Evolutionary conservation across 2,329 filamentous ascomycete species (phyloP), one percentile per base, ranked within the genome.

Genomic region (Hypoxylon sp.): DNA sequence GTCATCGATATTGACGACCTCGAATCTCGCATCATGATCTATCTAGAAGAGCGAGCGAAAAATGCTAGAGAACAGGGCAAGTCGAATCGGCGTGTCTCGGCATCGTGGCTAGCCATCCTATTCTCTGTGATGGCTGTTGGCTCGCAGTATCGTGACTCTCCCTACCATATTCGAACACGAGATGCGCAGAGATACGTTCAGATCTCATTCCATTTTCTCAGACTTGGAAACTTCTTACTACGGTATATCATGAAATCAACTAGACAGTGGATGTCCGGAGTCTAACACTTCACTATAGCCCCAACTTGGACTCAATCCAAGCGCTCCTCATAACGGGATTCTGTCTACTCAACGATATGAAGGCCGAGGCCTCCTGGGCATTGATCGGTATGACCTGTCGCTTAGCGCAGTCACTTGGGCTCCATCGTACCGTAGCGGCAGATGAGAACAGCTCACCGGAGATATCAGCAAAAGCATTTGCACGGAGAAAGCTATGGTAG

Each of bases 291-390:
- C 24, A 37, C 43, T 24, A 5, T 56, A 86, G 85, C 30, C 87
- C 87, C 1, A 89, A 88, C 0, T 82, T 89, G 39, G 87, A 90
- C 72, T 88, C 87, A 4, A 87, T 90, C 24, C 87, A 90, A 72
- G 87, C 87, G 0, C 76, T 90, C 41, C 78, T 90, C 1, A 81
- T 90, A 44, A 86, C 86, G 3, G 84, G 86, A 28, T 89, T 89
- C 65, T 87, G 88, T 2, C 78, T 90, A 1, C 78, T 89, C 24
- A 90, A 90, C 68, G 87, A 90, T 62, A 90, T 90, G 87, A 89
- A 89, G 71, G 87, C 87, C 1, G 87, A 90, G 70, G 87, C 86
- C 0, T 89, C 87, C 0, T 90, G 87, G 87, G 87, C 87, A 0
- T 74, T 90, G 55, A 82, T 88, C 52, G 87, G 87, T 0, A 81